Percentiles rank a stretch among this genome's conserved stretches.
Conservation (phyloP, 257 asterid genomes). For the Echium plantagineum region DNA sequence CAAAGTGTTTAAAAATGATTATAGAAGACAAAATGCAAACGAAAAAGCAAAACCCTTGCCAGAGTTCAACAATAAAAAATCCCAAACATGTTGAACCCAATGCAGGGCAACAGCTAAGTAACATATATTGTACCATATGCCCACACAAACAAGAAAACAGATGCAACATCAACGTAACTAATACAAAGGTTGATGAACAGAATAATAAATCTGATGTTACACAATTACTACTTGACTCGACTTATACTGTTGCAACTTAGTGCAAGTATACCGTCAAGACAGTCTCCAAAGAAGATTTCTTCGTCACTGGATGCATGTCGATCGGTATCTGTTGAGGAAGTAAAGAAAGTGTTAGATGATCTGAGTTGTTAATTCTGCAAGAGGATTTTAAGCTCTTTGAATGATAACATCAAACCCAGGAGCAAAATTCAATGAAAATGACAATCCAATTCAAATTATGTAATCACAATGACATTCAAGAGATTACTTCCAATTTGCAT, state of each 20-base stretch:
- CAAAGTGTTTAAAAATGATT: not conserved
- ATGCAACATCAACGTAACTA: not conserved
- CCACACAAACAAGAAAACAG: not conserved
- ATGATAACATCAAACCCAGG: not conserved
- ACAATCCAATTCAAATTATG: not conserved
- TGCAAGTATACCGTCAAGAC: constrained; percentile 71
- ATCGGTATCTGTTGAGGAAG: constrained; percentile 71
- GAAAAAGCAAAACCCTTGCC: not conserved
- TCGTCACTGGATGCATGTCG: constrained; percentile 78
- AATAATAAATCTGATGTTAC: not conserved
- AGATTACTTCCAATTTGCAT: not conserved
- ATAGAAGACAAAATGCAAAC: not conserved
- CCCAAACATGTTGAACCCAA: not conserved
- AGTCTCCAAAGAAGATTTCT: constrained; percentile 83
- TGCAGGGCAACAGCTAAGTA: not conserved
- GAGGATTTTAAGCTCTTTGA: too few species aligned
- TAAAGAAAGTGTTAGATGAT: constrained; percentile 7
- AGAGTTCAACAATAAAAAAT: too few species aligned
- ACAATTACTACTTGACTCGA: not conserved
- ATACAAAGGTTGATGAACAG: not conserved
- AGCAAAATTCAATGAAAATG: not conserved
- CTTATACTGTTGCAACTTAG: not conserved
- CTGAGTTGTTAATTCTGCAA: not conserved
- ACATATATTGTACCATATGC: not conserved
- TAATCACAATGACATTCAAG: not conserved